Conservation (phyloP, 2,329 filamentous ascomycete species). For the Cercospora sojina region DNA sequence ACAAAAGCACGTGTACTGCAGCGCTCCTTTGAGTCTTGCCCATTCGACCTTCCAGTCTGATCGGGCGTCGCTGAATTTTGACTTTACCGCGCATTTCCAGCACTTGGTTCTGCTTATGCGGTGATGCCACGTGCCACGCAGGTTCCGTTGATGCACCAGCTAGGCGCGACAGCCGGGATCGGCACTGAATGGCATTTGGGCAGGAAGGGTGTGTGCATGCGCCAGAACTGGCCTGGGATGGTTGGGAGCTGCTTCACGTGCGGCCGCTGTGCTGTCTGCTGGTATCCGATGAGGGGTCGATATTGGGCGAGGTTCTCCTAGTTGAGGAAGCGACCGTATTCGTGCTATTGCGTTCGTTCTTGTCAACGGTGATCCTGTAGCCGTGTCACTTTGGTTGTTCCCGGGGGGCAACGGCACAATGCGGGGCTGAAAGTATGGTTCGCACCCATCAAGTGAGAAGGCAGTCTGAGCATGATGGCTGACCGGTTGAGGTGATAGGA, state of each 20-base stretch:
- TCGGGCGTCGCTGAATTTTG: not conserved
- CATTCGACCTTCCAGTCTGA: conserved; percentile 15
- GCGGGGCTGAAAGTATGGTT: conserved; percentile 2
- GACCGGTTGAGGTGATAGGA: not conserved
- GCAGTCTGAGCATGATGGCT: conserved; percentile 1
- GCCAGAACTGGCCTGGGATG: not conserved
- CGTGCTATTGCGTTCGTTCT: not conserved
- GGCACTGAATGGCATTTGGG: not conserved
- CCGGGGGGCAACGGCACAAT: not conserved
- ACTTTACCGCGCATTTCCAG: conserved; percentile 31
- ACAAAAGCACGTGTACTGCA: conserved; percentile 34
- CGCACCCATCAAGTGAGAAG: conserved; percentile 14
- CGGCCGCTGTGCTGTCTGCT: not conserved
- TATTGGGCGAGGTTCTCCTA: not conserved
- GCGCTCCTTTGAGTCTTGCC: conserved; percentile 15
- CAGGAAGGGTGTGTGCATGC: conserved; percentile 1
- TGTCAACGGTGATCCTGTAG: not conserved
- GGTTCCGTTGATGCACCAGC: conserved; percentile 27
- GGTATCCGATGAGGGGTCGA: not conserved
- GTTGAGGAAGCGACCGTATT: not conserved
- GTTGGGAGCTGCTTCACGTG: not conserved
- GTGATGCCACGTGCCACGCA: conserved; percentile 32
- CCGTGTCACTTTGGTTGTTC: not conserved
- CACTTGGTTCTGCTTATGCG: conserved; percentile 32
- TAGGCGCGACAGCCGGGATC: conserved; percentile 20